These are phyloP conservation scores for Ceratobasidium sp. DNA, from an alignment of 1,284 basidiomycete species.

Conservation along the genomic window DNA sequence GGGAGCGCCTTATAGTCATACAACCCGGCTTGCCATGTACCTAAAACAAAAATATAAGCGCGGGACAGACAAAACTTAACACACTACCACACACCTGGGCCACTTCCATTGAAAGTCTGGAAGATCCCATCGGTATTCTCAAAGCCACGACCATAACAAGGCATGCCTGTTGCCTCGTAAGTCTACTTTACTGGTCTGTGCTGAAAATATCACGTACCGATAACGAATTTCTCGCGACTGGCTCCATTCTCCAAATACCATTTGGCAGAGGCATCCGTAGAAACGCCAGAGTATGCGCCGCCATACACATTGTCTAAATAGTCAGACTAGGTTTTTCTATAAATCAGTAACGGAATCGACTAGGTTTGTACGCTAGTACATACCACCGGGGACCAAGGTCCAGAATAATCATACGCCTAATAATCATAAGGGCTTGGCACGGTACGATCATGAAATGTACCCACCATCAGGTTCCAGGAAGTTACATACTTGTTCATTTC, in stretches of 20 bases:
- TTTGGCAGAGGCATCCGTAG: slow-evolving; percentile 73
- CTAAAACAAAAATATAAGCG: slow-evolving; percentile 55
- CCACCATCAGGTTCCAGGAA: slow-evolving; percentile 57
- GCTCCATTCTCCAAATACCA: slow-evolving; percentile 75
- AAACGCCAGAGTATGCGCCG: slow-evolving; percentile 64
- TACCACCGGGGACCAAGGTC: slow-evolving; percentile 65
- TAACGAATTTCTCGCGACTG: too few relatives aligned
- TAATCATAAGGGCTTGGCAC: too few relatives aligned
- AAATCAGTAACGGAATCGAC: too few relatives aligned
- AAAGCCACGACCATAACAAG: slow-evolving; percentile 86
- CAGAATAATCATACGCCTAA: slow-evolving; percentile 78
- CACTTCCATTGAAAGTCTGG: slow-evolving; percentile 74
- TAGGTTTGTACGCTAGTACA: not conserved
- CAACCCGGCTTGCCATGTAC: slow-evolving; percentile 51
- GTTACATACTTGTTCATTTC: slow-evolving; percentile 58
- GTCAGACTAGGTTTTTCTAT: slow-evolving; percentile 61
- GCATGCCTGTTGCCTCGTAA: slow-evolving; percentile 62
- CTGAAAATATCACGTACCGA: too few relatives aligned
- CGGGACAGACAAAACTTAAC: slow-evolving; percentile 45
- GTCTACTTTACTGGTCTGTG: too few relatives aligned
- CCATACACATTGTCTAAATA: slow-evolving; percentile 87
- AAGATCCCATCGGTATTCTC: slow-evolving; percentile 68
- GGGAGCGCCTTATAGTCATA: slow-evolving; percentile 83
- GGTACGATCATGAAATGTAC: too few relatives aligned
- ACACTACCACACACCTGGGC: slow-evolving; percentile 65